These are phyloP conservation scores for Citrus glauca DNA, from an alignment of 345 rosid genomes.

Conservation along the genomic window DNA sequence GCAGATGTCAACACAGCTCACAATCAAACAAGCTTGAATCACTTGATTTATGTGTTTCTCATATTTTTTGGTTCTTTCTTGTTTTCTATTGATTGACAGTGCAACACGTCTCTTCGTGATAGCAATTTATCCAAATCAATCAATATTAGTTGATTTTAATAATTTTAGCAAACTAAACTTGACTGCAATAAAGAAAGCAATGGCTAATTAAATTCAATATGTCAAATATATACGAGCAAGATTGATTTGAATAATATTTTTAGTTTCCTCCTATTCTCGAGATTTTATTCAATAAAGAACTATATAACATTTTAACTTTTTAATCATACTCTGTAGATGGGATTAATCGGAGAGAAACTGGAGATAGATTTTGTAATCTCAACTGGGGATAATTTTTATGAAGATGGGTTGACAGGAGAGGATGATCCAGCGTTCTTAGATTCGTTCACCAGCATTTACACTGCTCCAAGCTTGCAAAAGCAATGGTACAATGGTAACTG, in stretches of 20 bases:
- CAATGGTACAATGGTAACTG: conserved; percentile 70
- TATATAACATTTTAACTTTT: neutral
- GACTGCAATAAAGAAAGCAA: neutral
- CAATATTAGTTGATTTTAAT: neutral
- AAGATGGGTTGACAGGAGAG: conserved; percentile 35
- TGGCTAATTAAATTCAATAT: neutral
- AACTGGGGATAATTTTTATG: conserved; percentile 55
- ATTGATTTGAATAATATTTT: neutral
- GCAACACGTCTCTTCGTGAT: too few relatives aligned
- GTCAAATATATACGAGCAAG: neutral
- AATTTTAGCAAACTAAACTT: neutral
- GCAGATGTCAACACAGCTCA: too few relatives aligned
- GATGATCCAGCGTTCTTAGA: conserved; percentile 40
- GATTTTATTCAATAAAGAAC: too few relatives aligned
- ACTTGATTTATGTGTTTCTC: neutral
- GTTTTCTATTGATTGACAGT: too few relatives aligned
- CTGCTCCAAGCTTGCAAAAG: conserved; percentile 67
- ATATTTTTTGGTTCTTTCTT: too few relatives aligned
- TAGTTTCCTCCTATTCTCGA: too few relatives aligned
- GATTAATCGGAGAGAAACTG: conserved; percentile 40
- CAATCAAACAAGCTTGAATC: neutral
- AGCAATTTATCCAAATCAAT: neutral
- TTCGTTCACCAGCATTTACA: conserved; percentile 52
- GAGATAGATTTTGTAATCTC: conserved; percentile 43
- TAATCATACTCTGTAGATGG: conserved; percentile 32